phyloP scores from a whole-genome alignment of 495 filamentous ascomycete species.

The Chaetomidium leptoderma region DNA sequence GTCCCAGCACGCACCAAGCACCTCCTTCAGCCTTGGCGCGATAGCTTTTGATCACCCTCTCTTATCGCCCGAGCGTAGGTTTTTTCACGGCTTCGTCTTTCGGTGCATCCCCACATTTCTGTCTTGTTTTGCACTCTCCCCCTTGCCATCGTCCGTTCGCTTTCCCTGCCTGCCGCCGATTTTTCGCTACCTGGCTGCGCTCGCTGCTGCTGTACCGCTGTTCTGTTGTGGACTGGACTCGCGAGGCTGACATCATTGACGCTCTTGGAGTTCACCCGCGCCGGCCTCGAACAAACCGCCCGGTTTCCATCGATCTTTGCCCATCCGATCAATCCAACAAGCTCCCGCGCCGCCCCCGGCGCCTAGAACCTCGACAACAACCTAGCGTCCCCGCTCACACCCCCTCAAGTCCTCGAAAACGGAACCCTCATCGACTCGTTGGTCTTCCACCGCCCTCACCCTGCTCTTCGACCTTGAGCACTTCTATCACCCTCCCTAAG shows the following conservation, averaged over 20 bases:
- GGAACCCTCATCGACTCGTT: constrained; percentile 42
- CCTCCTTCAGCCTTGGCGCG: constrained; percentile 22
- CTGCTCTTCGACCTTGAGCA: constrained; percentile 45
- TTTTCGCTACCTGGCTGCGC: not conserved
- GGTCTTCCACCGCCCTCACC: constrained; percentile 40
- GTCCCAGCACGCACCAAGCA: not conserved
- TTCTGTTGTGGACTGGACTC: constrained; percentile 4
- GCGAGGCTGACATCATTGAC: constrained; percentile 31
- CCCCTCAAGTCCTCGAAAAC: constrained; percentile 32
- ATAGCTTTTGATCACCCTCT: constrained; percentile 13
- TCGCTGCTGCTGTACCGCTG: constrained; percentile 10
- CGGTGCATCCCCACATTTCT: constrained; percentile 19
- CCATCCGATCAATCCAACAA: constrained; percentile 18
- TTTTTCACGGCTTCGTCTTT: constrained; percentile 11
- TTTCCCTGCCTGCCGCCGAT: not conserved
- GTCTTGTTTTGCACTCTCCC: constrained; percentile 2
- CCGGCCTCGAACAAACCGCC: not conserved
- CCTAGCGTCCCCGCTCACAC: constrained; percentile 16
- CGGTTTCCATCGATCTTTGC: constrained; percentile 9
- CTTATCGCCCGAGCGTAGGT: constrained; percentile 20
- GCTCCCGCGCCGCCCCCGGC: constrained; percentile 11
- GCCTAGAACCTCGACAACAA: constrained; percentile 13
- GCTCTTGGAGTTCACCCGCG: constrained; percentile 5
- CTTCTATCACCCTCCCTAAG: constrained; percentile 48
- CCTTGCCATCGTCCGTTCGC: not conserved